A percentile compares a stretch with the other conserved stretches of the same genome.
phyloP scores from a whole-genome alignment of 371 early-diverging fungal species.

The Saksenaea vasiformis region DNA sequence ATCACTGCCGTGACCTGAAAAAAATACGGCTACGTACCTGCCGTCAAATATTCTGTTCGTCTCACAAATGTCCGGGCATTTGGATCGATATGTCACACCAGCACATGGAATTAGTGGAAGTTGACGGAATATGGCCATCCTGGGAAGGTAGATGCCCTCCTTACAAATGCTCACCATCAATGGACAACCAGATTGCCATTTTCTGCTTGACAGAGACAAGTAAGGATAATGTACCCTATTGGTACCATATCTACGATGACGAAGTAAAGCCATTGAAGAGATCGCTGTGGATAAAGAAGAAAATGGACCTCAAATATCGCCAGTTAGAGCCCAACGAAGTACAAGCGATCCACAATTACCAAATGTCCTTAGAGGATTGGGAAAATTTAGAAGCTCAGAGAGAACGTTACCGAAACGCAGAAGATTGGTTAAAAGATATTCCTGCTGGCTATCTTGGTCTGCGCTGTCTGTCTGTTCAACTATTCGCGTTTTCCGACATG shows the following conservation, averaged over 20 bases:
- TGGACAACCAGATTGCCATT: background rate
- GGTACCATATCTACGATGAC: background rate
- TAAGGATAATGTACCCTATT: background rate
- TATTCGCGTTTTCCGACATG: background rate
- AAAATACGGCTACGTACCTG: background rate
- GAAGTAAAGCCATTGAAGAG: background rate
- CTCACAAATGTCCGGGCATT: background rate
- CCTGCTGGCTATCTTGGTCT: background rate
- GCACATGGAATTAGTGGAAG: background rate
- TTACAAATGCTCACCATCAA: background rate
- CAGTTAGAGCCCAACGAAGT: background rate
- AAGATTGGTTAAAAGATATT: background rate
- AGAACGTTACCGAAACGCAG: background rate
- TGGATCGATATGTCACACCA: background rate
- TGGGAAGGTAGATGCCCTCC: background rate
- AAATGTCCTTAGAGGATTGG: background rate
- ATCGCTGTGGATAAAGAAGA: background rate
- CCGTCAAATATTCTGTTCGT: background rate
- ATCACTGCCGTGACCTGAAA: background rate
- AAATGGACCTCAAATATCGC: background rate
- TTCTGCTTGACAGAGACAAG: background rate
- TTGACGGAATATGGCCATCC: background rate
- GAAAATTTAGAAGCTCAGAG: background rate
- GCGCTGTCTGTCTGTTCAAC: background rate
- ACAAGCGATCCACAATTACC: background rate